Evolutionary conservation across 2,329 filamentous ascomycete genomes (phyloP).

Genomic region (Cytospora mali): DNA sequence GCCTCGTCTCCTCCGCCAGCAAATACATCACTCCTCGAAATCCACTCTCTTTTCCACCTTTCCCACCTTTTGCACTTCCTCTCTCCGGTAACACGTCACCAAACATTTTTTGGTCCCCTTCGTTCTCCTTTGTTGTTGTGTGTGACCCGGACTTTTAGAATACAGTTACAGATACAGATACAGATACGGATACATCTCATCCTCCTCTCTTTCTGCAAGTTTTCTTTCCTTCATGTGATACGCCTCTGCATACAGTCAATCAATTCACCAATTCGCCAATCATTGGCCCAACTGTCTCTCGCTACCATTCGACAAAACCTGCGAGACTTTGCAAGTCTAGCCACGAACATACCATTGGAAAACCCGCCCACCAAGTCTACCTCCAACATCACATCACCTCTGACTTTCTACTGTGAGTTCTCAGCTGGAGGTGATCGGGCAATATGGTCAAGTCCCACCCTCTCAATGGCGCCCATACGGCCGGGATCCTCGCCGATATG

Average conservation of each 20-base stretch:
- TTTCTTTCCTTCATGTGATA: background rate
- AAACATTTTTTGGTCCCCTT: background rate
- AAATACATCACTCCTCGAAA: conserved; percentile 16
- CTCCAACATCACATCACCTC: conserved; percentile 13
- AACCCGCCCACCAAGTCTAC: conserved; percentile 6
- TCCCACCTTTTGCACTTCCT: conserved; percentile 11
- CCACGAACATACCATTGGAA: background rate
- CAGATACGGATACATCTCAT: background rate
- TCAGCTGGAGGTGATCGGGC: conserved; percentile 18
- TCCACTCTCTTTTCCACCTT: conserved; percentile 15
- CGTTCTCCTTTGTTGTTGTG: background rate
- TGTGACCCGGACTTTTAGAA: background rate
- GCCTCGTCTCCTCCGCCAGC: conserved; percentile 22
- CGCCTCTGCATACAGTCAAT: background rate
- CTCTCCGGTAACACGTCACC: conserved; percentile 3
- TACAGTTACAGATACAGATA: background rate
- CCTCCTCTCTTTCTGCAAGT: background rate
- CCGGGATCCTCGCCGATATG: conserved; percentile 94
- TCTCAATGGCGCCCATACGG: conserved; percentile 72
- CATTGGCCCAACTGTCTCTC: background rate
- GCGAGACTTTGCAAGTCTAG: background rate
- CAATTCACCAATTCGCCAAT: background rate
- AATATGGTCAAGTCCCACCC: conserved; percentile 58
- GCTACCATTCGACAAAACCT: background rate
- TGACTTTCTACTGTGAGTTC: background rate